Percentiles rank a stretch among this genome's conserved stretches.
These are phyloP conservation scores for Aureobasidium sp. DNA, from an alignment of 2,329 filamentous ascomycete genomes.

Conservation along the genomic window DNA sequence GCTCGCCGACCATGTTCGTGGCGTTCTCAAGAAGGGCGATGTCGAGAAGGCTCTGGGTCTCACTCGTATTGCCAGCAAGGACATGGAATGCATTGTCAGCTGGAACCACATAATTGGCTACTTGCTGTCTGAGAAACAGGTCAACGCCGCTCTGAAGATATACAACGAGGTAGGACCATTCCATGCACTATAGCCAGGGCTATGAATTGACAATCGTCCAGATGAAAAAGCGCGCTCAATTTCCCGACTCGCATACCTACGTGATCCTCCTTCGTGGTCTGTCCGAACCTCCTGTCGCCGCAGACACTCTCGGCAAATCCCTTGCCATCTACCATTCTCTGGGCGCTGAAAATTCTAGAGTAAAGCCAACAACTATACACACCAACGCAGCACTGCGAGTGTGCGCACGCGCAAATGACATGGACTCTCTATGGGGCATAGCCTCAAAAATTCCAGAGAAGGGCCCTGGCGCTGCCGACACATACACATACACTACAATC, in stretches of 20 bases:
- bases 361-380: slow-evolving; percentile 72
- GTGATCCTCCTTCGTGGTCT: slow-evolving; percentile 76
- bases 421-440: slow-evolving; percentile 75
- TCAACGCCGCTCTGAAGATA: slow-evolving; percentile 65
- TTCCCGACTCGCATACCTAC: slow-evolving; percentile 75
- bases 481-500: slow-evolving; percentile 73
- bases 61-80: slow-evolving; percentile 60
- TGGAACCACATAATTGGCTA: slow-evolving; percentile 85
- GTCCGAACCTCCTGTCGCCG: slow-evolving; percentile 50
- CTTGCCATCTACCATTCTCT: slow-evolving; percentile 72
- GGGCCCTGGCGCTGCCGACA: slow-evolving; percentile 58
- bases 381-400: slow-evolving; percentile 82
- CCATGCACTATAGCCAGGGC: no score
- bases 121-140: slow-evolving; percentile 52
- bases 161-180: slow-evolving; percentile 67
- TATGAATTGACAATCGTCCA: slow-evolving; percentile 29
- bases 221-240: slow-evolving; percentile 92
- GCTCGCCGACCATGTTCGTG: slow-evolving; percentile 60
- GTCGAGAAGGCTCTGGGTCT: slow-evolving; percentile 62
- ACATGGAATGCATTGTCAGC: slow-evolving; percentile 60
- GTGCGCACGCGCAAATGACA: slow-evolving; percentile 64
- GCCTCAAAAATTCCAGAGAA: slow-evolving; percentile 61
- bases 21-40: slow-evolving; percentile 52
- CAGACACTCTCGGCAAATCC: slow-evolving; percentile 57
- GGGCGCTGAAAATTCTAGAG: slow-evolving; percentile 51